Percentiles rank a stretch among this genome's conserved stretches.
Conservation (phyloP, 495 filamentous ascomycete species). For the Aspergillus steynii region DNA sequence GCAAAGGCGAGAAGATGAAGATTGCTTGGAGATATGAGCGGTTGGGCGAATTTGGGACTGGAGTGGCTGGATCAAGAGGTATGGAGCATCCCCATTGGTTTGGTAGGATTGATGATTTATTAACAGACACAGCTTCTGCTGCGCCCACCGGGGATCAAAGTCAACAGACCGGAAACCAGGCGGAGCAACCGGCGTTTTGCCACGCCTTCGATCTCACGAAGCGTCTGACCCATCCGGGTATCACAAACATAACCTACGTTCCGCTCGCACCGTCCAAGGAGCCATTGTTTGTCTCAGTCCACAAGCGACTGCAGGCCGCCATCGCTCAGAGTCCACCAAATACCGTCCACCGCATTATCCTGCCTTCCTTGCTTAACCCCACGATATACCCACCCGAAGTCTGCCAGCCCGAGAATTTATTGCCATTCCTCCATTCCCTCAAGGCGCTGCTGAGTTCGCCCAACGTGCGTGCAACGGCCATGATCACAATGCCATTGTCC, state of each 20-base stretch:
- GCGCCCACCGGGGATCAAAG: constrained; percentile 27
- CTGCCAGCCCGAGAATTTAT: constrained; percentile 65
- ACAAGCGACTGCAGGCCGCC: constrained; percentile 57
- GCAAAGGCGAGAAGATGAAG: constrained; percentile 80
- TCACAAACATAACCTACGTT: constrained; percentile 58
- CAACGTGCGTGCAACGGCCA: constrained; percentile 63
- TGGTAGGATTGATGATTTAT: constrained; percentile 2
- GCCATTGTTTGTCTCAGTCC: constrained; percentile 65
- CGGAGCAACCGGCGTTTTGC: constrained; percentile 60
- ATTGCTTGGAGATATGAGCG: constrained; percentile 98
- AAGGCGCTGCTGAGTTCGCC: constrained; percentile 71
- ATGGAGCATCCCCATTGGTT: constrained; percentile 19
- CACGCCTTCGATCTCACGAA: constrained; percentile 91
- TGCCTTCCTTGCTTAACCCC: constrained; percentile 83
- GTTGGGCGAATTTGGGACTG: constrained; percentile 64
- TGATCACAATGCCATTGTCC: constrained; percentile 77
- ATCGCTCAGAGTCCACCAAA: constrained; percentile 58
- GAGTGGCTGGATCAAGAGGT: constrained; percentile 56
- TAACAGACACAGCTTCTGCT: constrained; percentile 29
- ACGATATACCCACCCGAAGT: constrained; percentile 71
- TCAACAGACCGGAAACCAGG: constrained; percentile 19
- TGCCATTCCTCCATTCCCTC: constrained; percentile 83
- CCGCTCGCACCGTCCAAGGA: constrained; percentile 49
- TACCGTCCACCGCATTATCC: constrained; percentile 76
- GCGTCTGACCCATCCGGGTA: constrained; percentile 63